These are phyloP conservation scores for Tricharina praecox DNA, from an alignment of 495 filamentous ascomycete genomes.

Conservation along the genomic window DNA sequence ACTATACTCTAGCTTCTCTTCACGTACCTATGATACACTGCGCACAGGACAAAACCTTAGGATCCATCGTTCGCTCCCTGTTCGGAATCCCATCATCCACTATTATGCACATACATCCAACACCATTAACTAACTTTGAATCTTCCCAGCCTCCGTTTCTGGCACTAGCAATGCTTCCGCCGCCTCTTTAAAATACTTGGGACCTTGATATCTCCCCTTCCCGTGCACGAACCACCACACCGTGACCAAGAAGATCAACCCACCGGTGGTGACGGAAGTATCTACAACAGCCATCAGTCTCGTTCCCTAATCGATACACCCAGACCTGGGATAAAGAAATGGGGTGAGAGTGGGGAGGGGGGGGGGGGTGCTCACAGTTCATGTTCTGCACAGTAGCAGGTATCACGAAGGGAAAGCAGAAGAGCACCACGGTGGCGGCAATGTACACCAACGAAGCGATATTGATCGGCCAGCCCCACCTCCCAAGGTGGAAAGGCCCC, in stretches of 20 bases:
- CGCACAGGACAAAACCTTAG: no score
- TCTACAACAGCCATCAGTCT: neutral
- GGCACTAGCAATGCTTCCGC: conserved; percentile 13
- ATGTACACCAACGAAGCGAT: conserved; percentile 45
- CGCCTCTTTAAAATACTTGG: conserved; percentile 30
- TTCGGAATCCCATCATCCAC: no score
- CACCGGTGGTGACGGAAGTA: conserved; percentile 45
- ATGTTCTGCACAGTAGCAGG: conserved; percentile 43
- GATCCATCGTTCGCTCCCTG: no score
- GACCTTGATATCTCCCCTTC: conserved; percentile 39
- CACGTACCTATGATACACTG: no score
- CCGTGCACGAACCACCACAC: conserved; percentile 53
- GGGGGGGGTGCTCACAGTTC: conserved; percentile 36
- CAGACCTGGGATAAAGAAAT: neutral
- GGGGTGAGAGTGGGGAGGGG: no score
- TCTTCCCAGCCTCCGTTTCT: no score
- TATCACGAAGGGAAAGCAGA: conserved; percentile 51
- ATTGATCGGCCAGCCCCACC: conserved; percentile 44
- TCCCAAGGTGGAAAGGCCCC: conserved; percentile 55
- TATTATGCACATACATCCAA: no score
- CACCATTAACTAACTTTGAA: no score
- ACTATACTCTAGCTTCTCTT: no score
- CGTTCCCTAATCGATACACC: neutral
- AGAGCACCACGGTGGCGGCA: conserved; percentile 50
- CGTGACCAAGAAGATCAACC: conserved; percentile 35